These are phyloP conservation scores for Tulasnella sp. DNA, from an alignment of 768 basidiomycete species.

Conservation along the genomic window DNA sequence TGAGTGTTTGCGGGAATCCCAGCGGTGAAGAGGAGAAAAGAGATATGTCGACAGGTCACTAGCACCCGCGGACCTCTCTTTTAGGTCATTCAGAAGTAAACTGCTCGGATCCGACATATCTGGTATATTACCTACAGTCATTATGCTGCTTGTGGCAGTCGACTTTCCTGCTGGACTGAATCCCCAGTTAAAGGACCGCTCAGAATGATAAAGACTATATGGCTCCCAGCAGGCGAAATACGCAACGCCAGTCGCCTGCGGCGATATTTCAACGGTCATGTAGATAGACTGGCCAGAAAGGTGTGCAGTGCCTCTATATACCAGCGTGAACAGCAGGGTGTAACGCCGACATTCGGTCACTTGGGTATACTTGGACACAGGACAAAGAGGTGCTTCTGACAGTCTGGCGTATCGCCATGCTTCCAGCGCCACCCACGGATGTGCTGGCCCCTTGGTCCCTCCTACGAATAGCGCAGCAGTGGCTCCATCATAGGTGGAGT, in stretches of 20 bases:
- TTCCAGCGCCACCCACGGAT: slow-evolving; percentile 4
- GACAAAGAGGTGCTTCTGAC: neutral
- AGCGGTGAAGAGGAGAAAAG: too few species aligned
- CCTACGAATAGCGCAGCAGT: neutral
- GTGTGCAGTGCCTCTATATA: too few species aligned
- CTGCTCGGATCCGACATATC: neutral
- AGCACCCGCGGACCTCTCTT: neutral
- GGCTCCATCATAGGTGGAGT: too few species aligned
- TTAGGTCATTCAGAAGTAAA: neutral
- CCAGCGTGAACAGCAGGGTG: too few species aligned
- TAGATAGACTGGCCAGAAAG: neutral
- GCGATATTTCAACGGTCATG: neutral
- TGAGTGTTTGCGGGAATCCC: neutral
- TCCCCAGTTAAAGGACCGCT: neutral
- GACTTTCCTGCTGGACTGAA: too few species aligned
- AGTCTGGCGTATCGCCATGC: neutral
- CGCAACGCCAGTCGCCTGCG: neutral
- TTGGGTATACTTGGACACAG: neutral
- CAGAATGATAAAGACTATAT: slow-evolving; percentile 5
- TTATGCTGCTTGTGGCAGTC: neutral
- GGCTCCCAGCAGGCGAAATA: neutral
- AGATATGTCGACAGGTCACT: too few species aligned
- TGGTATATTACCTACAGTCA: neutral
- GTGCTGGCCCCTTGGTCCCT: slow-evolving; percentile 2
- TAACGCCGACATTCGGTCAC: neutral